phyloP scores from a whole-genome alignment of 2,329 filamentous ascomycete species.

The Dothideomycetes sp. region DNA sequence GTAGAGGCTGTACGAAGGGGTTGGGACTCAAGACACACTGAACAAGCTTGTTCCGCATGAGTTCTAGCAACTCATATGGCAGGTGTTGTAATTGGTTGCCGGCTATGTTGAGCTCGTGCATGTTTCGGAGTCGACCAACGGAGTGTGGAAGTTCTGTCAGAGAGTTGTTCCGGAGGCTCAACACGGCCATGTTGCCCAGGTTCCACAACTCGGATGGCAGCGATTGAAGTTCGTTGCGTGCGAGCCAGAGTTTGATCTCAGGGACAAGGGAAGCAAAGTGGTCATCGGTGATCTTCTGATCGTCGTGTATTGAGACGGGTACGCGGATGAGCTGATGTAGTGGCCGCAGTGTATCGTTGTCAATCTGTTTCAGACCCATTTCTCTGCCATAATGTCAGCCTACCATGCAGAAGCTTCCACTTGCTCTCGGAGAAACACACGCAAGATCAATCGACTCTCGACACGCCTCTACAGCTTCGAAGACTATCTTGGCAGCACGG shows the following conservation, averaged over 20 bases:
- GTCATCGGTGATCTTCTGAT: conserved; percentile 45
- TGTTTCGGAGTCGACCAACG: conserved; percentile 49
- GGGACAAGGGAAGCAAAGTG: conserved; percentile 53
- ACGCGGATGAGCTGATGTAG: conserved; percentile 35
- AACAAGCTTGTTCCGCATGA: conserved; percentile 43
- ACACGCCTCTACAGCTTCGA: conserved; percentile 42
- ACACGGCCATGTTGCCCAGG: conserved; percentile 51
- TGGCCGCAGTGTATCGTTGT: conserved; percentile 48
- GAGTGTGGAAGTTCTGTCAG: conserved; percentile 52
- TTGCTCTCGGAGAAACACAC: conserved; percentile 39
- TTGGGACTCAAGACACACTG: conserved; percentile 54
- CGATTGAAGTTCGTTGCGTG: conserved; percentile 47
- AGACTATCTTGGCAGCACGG: conserved; percentile 20
- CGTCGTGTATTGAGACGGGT: conserved; percentile 19
- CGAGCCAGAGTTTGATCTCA: conserved; percentile 52
- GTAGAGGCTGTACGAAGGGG: conserved; percentile 41
- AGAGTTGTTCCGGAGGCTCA: conserved; percentile 57
- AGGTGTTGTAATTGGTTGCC: conserved; percentile 54
- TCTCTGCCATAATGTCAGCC: conserved; percentile 9
- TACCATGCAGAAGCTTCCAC: too few relatives aligned
- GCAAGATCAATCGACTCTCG: conserved; percentile 54
- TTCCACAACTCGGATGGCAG: conserved; percentile 55
- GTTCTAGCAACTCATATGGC: conserved; percentile 53
- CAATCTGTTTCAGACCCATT: conserved; percentile 44
- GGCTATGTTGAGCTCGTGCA: conserved; percentile 56